A percentile compares a stretch with the other conserved stretches of the same genome.
Conservation (phyloP, 257 asterid species). For the Petunia axillaris region DNA sequence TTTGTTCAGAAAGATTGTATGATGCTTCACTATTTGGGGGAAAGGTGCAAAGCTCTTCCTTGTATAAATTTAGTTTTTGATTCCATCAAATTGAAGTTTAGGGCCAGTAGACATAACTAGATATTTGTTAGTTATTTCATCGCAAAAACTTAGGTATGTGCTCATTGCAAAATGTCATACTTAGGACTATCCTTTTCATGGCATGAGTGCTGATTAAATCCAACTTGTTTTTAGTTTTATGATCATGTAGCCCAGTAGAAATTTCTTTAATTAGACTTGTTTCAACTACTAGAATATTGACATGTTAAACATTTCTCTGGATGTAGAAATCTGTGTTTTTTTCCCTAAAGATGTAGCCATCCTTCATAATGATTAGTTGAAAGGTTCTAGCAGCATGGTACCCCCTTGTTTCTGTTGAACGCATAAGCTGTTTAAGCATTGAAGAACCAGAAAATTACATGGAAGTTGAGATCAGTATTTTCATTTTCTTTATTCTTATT, state of each 20-base stretch:
- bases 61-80: background rate
- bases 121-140: background rate
- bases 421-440: background rate
- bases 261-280: background rate
- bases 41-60: constrained; percentile 57
- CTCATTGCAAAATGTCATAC: background rate
- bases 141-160: background rate
- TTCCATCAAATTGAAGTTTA: background rate
- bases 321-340: background rate
- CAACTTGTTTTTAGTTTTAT: background rate
- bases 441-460: background rate
- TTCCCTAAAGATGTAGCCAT: background rate
- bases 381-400: background rate
- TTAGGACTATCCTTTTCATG: background rate
- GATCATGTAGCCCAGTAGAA: background rate
- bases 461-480: background rate
- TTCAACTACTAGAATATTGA: background rate
- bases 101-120: background rate
- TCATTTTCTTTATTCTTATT: background rate
- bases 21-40: constrained; percentile 96
- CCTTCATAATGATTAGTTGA: background rate
- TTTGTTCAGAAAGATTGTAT: constrained; percentile 94
- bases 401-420: background rate
- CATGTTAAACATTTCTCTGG: background rate
- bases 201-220: background rate